Base-by-base conservation (phyloP, 306 rosid species). In the Sophora flavescens region DNA sequence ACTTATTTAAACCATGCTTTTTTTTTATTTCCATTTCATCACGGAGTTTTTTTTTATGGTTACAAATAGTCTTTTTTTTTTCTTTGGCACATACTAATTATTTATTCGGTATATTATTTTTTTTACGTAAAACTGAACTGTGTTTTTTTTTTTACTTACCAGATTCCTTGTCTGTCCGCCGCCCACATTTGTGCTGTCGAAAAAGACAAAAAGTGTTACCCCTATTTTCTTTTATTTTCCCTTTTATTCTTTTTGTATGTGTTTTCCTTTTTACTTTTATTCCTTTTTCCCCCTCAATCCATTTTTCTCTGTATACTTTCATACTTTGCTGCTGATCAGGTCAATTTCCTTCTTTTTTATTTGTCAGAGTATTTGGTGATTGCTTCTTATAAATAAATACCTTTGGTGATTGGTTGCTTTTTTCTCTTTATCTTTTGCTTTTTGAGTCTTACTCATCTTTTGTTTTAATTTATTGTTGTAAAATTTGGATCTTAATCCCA, bases 161-260 rank as follows among this genome's bases (percentile, higher is more conserved):
- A 42, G 83, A 62, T 16, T 15, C 74, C 86, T 72, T 61, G 78
- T 84, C 86, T 78, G 80, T 45, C 45, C 44, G 84, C 86, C 65
- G 84, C 83, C 85, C 80, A 68, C 65, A 73, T 78, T 81, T 76
- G 74, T 45, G 86, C 74, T 79, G 92, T 83, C 89, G n/a, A 74
- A 56, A 53, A 47, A 59, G 52, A 18, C 51, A 15, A 28, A 61
- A 36, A 38, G 18, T 28, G 47, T 76, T 70, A 36, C 28, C n/a
- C 30, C 11, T 58, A 52, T 14, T 72, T 44, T 70, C 51, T 63
- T 53, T 41, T 61, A 8, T 61, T 26, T 41, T 65, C 61, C 36
- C 44, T 75, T 52, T 69, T 8, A 33, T 14, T 36, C 56, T 45
- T 56, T 22, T 6, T 59, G 48, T 7, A 6, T 26, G 9, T 56